Evolutionary conservation across 345 rosid species (phyloP).

Genomic region (Geranium brycei): DNA sequence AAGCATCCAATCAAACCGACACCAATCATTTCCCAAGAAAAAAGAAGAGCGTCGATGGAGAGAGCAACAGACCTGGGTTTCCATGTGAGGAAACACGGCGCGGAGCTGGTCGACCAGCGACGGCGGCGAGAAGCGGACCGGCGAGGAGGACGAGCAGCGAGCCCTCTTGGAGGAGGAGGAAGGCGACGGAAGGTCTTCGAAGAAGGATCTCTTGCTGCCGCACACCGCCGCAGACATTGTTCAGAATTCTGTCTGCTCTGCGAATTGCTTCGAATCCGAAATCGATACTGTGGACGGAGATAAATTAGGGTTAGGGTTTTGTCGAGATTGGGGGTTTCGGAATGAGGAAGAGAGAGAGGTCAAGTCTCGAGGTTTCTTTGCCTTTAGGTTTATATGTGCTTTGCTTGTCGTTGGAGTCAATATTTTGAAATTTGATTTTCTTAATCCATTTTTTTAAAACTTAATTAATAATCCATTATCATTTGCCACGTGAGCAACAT

Average conservation of each 20-base stretch:
- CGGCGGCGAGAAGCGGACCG: constrained; percentile 23
- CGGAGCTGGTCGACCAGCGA: constrained; percentile 36
- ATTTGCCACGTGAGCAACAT: too few species aligned
- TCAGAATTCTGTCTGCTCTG: background rate
- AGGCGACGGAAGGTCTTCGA: constrained; percentile 53
- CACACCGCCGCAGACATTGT: constrained; percentile 66
- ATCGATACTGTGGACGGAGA: background rate
- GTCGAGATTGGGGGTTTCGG: background rate
- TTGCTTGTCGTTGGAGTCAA: background rate
- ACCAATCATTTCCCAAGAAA: too few species aligned
- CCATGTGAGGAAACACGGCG: constrained; percentile 38
- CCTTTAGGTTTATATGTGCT: background rate
- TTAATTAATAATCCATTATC: too few species aligned
- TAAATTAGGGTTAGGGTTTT: constrained; percentile 1
- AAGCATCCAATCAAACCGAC: background rate
- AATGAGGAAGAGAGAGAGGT: background rate
- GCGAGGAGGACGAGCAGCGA: constrained; percentile 29
- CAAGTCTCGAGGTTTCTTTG: background rate
- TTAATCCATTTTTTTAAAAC: too few species aligned
- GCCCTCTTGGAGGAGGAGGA: constrained; percentile 38
- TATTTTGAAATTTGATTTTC: too few species aligned
- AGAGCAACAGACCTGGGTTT: constrained; percentile 28
- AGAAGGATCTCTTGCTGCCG: constrained; percentile 62
- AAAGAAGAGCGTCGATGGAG: too few species aligned
- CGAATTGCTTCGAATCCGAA: background rate